Evolutionary conservation across 345 rosid genomes (phyloP).

Genomic region (Syzygium grande): DNA sequence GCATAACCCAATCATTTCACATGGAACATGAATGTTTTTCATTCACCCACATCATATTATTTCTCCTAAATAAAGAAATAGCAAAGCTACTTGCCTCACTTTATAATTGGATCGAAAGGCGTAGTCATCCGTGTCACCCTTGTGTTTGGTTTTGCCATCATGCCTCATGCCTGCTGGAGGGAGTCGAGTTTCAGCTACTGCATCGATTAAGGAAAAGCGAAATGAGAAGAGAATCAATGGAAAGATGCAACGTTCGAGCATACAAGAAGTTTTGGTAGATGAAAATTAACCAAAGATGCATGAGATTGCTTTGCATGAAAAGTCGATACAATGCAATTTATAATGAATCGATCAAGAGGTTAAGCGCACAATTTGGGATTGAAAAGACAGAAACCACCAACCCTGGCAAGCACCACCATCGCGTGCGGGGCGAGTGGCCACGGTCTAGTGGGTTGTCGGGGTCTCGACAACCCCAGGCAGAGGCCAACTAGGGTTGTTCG

Average conservation of each 20-base stretch:
- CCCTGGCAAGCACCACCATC: background rate
- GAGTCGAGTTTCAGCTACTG: background rate
- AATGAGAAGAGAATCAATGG: background rate
- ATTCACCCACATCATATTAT: background rate
- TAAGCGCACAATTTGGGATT: background rate
- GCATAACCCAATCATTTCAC: background rate
- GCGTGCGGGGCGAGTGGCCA: background rate
- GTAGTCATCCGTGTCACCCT: background rate
- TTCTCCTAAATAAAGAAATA: background rate
- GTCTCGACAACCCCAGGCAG: background rate
- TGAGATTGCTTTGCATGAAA: background rate
- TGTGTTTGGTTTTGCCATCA: background rate
- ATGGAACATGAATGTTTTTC: background rate
- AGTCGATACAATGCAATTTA: background rate
- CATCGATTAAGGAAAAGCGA: background rate
- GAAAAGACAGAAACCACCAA: background rate
- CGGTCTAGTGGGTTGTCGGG: background rate
- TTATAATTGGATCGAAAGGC: background rate
- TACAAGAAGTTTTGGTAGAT: background rate
- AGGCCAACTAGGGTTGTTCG: background rate
- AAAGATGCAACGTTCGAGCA: background rate
- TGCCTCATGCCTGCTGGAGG: background rate
- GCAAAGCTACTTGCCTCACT: background rate
- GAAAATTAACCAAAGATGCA: background rate
- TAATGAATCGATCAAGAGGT: background rate